These are phyloP conservation scores for Penicillium chermesinum DNA, from an alignment of 495 filamentous ascomycete genomes.

Conservation along the genomic window DNA sequence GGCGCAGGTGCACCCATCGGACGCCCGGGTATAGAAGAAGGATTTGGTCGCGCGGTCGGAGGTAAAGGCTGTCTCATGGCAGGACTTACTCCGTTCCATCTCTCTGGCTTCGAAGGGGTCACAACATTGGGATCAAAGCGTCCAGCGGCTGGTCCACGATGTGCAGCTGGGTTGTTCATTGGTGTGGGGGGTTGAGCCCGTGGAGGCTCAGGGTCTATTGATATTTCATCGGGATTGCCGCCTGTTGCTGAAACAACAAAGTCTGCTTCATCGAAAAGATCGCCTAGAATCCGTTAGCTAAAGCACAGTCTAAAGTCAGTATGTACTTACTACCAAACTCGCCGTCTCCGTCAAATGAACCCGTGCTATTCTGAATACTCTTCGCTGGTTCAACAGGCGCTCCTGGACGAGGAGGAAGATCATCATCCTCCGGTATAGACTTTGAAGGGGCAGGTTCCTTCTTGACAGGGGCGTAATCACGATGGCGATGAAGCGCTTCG, in stretches of 20 bases:
- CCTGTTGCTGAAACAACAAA: slow-evolving; percentile 55
- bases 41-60: slow-evolving; percentile 20
- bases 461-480: slow-evolving; percentile 61
- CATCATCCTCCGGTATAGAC: slow-evolving; percentile 30
- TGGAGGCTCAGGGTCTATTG: slow-evolving; percentile 29
- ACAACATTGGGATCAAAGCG: slow-evolving; percentile 24
- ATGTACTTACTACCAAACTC: slow-evolving; percentile 63
- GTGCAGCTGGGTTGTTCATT: slow-evolving; percentile 21
- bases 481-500: slow-evolving; percentile 73
- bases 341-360: slow-evolving; percentile 33
- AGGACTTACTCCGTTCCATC: slow-evolving; percentile 23
- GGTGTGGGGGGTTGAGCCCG: slow-evolving; percentile 27
- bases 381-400: slow-evolving; percentile 17
- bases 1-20: slow-evolving; percentile 13
- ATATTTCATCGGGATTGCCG: slow-evolving; percentile 61
- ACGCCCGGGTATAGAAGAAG: slow-evolving; percentile 13
- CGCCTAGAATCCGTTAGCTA: slow-evolving; percentile 35
- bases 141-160: slow-evolving; percentile 19
- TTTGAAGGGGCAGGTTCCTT: slow-evolving; percentile 48
- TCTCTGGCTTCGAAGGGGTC: slow-evolving; percentile 43
- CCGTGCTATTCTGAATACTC: slow-evolving; percentile 13
- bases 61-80: slow-evolving; percentile 22
- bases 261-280: slow-evolving; percentile 70
- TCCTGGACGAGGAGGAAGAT: slow-evolving; percentile 30
- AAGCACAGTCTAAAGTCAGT: not conserved